Evolutionary conservation across 176 grass and related monocot genomes (phyloP).

Genomic region (Rhynchospora pubera): DNA sequence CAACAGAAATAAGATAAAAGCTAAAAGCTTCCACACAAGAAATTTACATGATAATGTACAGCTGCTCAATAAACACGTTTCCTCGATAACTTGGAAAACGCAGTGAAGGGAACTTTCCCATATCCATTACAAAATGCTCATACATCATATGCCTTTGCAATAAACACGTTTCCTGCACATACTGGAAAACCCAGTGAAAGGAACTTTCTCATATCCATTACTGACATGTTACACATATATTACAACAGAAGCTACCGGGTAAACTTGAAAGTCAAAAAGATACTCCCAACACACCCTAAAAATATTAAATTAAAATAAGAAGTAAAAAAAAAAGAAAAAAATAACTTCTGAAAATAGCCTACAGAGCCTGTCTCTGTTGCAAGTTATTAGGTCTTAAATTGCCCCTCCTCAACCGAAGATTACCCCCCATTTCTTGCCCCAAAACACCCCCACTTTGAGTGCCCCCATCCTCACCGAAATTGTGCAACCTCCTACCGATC

Average conservation of each 20-base stretch:
- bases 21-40: too few species aligned
- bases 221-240: slow-evolving; percentile 6
- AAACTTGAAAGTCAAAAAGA: not conserved
- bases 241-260: not conserved
- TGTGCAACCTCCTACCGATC: slow-evolving; percentile 82
- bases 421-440: slow-evolving; percentile 38
- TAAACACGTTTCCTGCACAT: not conserved
- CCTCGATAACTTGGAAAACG: too few species aligned
- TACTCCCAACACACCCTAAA: slow-evolving; percentile 11
- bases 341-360: not conserved
- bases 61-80: too few species aligned
- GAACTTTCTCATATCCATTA: not conserved
- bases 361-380: slow-evolving; percentile 31
- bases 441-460: not conserved
- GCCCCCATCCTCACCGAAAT: slow-evolving; percentile 61
- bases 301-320: not conserved
- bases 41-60: not conserved
- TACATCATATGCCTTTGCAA: not conserved
- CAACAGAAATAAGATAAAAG: too few species aligned
- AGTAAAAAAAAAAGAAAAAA: too few species aligned
- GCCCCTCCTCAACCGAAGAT: slow-evolving; percentile 48
- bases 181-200: not conserved
- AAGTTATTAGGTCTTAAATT: slow-evolving; percentile 35
- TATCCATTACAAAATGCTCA: not conserved
- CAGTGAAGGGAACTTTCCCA: not conserved